phyloP scores from a whole-genome alignment of 768 basidiomycete genomes.

The Dioszegia aurantiaca region DNA sequence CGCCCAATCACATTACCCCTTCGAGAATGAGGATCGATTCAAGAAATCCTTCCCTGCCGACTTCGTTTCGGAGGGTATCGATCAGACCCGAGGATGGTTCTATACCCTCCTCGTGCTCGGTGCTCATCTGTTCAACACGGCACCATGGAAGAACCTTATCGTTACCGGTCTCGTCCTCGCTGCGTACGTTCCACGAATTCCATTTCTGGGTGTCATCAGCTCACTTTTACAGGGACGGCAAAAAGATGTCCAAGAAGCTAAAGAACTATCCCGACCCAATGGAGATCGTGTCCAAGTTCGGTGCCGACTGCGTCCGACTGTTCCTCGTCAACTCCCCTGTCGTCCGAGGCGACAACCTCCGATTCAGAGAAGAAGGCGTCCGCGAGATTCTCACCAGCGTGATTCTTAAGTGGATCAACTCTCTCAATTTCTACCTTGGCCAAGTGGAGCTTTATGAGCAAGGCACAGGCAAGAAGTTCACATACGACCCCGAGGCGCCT shows the following conservation, averaged over 20 bases:
- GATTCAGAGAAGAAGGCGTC: slow-evolving; percentile 97
- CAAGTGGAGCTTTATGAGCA: slow-evolving; percentile 85
- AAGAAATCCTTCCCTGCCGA: slow-evolving; percentile 85
- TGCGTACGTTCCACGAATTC: slow-evolving; percentile 59
- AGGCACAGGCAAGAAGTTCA: slow-evolving; percentile 69
- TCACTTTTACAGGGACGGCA: slow-evolving; percentile 70
- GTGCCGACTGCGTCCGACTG: slow-evolving; percentile 94
- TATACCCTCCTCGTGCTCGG: slow-evolving; percentile 93
- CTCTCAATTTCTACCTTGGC: slow-evolving; percentile 98
- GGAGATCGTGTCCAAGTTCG: slow-evolving; percentile 81
- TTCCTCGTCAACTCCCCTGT: slow-evolving; percentile 99
- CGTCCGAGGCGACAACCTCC: slow-evolving; percentile 93
- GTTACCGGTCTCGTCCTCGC: slow-evolving; percentile 94
- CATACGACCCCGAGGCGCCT: slow-evolving; percentile 80
- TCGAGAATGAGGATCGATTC: slow-evolving; percentile 89
- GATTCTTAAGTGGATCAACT: slow-evolving; percentile 95
- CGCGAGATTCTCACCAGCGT: slow-evolving; percentile 95
- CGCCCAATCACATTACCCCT: slow-evolving; percentile 94
- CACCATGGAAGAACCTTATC: slow-evolving; percentile 98
- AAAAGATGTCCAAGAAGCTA: slow-evolving; percentile 99
- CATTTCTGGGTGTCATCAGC: neutral
- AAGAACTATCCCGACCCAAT: slow-evolving; percentile 97
- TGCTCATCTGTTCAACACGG: slow-evolving; percentile 88
- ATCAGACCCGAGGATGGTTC: slow-evolving; percentile 99
- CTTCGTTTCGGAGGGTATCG: slow-evolving; percentile 96